Conservation (phyloP, 306 rosid genomes). For the Cucumis hystrix region DNA sequence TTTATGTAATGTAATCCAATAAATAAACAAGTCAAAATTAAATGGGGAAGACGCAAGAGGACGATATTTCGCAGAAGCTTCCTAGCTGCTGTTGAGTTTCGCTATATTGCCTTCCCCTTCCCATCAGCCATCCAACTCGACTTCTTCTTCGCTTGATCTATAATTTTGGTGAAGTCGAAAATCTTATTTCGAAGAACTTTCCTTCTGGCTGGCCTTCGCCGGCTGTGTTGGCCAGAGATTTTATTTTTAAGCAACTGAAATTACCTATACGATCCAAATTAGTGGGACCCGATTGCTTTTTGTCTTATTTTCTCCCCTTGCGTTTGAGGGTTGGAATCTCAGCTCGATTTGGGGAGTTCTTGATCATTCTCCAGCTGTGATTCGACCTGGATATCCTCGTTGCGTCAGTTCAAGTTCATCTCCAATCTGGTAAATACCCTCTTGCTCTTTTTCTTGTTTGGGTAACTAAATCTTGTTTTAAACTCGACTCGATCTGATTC, state of each 20-base stretch:
- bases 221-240: background rate
- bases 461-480: background rate
- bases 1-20: background rate
- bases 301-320: background rate
- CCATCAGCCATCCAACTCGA: background rate
- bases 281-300: slow-evolving; percentile 7
- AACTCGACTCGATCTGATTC: background rate
- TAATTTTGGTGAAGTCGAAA: background rate
- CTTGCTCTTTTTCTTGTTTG: background rate
- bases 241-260: background rate
- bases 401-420: background rate
- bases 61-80: slow-evolving; percentile 13
- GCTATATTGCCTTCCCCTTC: background rate
- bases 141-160: background rate
- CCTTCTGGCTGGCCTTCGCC: slow-evolving; percentile 11
- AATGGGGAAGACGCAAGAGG: background rate
- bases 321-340: background rate
- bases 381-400: slow-evolving; percentile 8
- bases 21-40: slow-evolving; percentile 1
- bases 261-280: background rate
- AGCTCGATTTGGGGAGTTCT: background rate
- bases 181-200: slow-evolving; percentile 1
- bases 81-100: background rate
- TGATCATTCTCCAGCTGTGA: background rate
- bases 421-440: background rate